Base-by-base conservation (phyloP, 768 basidiomycete genomes). In the Leucocoprinus birnbaumii region DNA sequence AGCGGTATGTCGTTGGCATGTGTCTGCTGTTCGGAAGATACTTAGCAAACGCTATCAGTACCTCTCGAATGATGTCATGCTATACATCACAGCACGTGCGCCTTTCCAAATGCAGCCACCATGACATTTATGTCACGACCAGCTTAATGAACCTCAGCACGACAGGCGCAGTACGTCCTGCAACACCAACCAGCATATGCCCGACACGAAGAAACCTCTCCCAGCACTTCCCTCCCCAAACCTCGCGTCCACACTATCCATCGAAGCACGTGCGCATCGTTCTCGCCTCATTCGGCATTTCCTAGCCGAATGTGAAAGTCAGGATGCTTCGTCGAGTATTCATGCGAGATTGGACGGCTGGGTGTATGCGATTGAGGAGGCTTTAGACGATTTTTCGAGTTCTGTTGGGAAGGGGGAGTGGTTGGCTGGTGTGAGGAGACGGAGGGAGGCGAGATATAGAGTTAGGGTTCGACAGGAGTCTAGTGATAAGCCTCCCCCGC, bases 301-400 rank as follows among this genome's bases (percentile, higher is more conserved):
- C 45, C 66, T 80, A 24, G 61, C 66, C 4, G 77, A 80, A n/a
- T n/a, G n/a, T n/a, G n/a, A n/a, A n/a, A 31, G 31, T 31, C 31
- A 31, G 31, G 31, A 31, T 31, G 31, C 53, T 59, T 71, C 6
- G 62, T 66, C 13, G 66, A 69, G n/a, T n/a, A 31, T 31, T 34
- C 66, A 71, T 37, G 56, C 52, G 18, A 63, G 66, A 46, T 63
- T 62, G 16, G 76, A 79, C 18, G 65, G 62, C 1, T 85, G 83
- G 82, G 69, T 69, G 1, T 61, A 59, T 40, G 72, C 68, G 3
- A 59, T 86, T 9, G 78, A 83, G 62, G 70, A 71, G 21, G 80
- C 69, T 1, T 62, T 85, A 34, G 77, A 78, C 56, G 75, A 73
- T 40, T 63, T 87, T 0, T 72, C 78, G 1, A 63, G 62, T 9